Evolutionary conservation across 73 alveolate genomes (phyloP), one percentile per base, ranked within the genome.

Genomic region (Paramecium primaurelia): DNA sequence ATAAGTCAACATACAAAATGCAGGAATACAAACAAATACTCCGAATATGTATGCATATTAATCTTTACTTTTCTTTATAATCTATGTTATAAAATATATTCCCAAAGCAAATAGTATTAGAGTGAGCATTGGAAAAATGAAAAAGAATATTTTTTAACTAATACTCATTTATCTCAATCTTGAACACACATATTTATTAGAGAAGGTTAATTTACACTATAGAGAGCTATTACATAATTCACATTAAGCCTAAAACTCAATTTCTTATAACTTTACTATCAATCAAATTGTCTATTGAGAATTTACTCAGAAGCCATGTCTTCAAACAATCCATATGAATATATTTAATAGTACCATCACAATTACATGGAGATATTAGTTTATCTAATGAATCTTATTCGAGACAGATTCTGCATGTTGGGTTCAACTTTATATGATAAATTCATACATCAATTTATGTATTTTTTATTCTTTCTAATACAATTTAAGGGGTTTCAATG

Each of bases 341-440:
- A 83, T 51, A 89, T 84, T 88, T 93, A 86, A 95, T 84, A 20
- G 96, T 54, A 32, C 97, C 97, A 18, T 93, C 85, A 59, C 97
- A 95, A 25, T 45, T 86, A 49, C 97, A 95, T 10, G 97, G 97
- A 71, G 64, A 88, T 0, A 95, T 86, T 8, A 95, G 34, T 20
- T 95, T 93, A 75, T 93, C 93, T 20, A 77, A 36, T 16, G 36
- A 47, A 47, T 49, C 92, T 73, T 92, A 85, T 68, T 92, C 69
- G 32, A 93, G 93, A 51, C 96, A 93, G 16, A 93, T 92, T 73
- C 96, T 38, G 58, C 96, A 93, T 12, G 47, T 2, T 20, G 47
- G 47, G 49, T 64, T 64, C 26, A 3, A 34, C 49, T 64, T 11
- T 28, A 1, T 6, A 25, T 3, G 28, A 2, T 9, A 28, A 6